Evolutionary conservation across 1,139 yeast species (phyloP).

Genomic region (Suhomyces maxii): DNA sequence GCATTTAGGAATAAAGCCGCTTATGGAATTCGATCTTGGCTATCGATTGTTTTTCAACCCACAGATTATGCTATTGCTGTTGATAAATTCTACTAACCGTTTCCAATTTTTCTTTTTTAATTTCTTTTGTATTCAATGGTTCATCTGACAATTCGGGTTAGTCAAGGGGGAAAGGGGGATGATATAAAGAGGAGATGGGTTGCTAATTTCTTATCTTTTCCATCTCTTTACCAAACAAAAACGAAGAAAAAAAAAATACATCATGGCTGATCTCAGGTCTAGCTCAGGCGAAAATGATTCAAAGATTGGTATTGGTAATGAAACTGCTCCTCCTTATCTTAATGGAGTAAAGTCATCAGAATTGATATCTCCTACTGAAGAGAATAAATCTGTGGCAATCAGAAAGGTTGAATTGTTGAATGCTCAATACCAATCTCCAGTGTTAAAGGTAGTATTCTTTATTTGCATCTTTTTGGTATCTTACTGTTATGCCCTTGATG

Average conservation of each 20-base stretch:
- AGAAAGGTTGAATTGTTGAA: conserved; percentile 43
- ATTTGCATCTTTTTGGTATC: conserved; percentile 58
- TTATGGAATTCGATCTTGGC: background rate
- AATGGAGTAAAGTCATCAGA: background rate
- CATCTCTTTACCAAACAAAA: background rate
- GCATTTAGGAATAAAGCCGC: background rate
- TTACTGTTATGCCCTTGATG: conserved; percentile 69
- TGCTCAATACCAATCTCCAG: conserved; percentile 27
- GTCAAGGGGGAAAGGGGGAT: background rate
- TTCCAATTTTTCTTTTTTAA: too few relatives aligned
- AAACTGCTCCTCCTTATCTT: background rate
- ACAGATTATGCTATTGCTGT: background rate
- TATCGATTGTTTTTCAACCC: too few relatives aligned
- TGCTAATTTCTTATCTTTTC: background rate
- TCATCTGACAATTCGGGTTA: background rate
- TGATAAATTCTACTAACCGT: background rate
- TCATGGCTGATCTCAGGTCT: background rate
- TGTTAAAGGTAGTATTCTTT: conserved; percentile 38
- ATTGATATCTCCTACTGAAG: background rate
- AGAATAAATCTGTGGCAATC: conserved; percentile 34
- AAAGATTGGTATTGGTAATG: background rate
- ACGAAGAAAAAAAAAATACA: too few relatives aligned
- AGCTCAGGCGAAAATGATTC: background rate
- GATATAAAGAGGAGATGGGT: background rate
- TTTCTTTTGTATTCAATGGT: background rate